These are phyloP conservation scores for Aspergillus indologenus DNA, from an alignment of 495 filamentous ascomycete species.

Conservation along the genomic window DNA sequence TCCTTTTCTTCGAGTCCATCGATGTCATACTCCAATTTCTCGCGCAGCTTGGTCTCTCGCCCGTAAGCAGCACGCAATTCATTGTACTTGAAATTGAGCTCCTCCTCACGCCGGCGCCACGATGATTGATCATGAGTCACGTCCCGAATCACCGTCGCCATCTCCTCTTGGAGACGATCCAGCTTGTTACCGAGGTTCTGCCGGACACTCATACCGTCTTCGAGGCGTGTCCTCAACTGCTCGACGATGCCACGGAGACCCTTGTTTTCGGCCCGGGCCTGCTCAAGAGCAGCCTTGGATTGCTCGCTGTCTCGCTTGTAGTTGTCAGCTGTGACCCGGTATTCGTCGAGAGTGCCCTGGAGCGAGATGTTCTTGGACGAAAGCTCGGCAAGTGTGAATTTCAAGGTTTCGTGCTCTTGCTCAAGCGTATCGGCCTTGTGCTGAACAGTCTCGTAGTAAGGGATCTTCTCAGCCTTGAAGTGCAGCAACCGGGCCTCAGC, in stretches of 20 bases:
- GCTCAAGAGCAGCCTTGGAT: slow-evolving; percentile 50
- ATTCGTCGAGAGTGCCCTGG: slow-evolving; percentile 58
- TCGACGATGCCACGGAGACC: slow-evolving; percentile 63
- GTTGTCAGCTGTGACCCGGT: slow-evolving; percentile 53
- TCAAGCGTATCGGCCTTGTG: slow-evolving; percentile 62
- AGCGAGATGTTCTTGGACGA: slow-evolving; percentile 55
- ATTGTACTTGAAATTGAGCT: slow-evolving; percentile 70
- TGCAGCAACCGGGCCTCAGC: slow-evolving; percentile 55
- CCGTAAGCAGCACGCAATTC: slow-evolving; percentile 74
- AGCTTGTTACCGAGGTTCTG: slow-evolving; percentile 78
- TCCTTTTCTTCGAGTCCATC: slow-evolving; percentile 72
- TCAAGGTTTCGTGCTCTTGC: slow-evolving; percentile 59
- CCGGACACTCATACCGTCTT: slow-evolving; percentile 77
- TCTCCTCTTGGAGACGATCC: slow-evolving; percentile 76
- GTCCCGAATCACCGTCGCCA: slow-evolving; percentile 71
- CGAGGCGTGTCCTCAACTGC: slow-evolving; percentile 67
- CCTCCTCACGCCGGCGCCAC: slow-evolving; percentile 69
- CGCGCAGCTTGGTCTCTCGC: slow-evolving; percentile 70
- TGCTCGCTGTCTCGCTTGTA: slow-evolving; percentile 49
- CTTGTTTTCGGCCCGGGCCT: slow-evolving; percentile 53
- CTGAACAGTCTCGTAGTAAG: slow-evolving; percentile 46
- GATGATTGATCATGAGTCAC: slow-evolving; percentile 76
- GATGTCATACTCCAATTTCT: slow-evolving; percentile 78
- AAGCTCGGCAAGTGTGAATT: slow-evolving; percentile 63
- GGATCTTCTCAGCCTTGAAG: slow-evolving; percentile 52